Base-by-base conservation (phyloP, 768 basidiomycete species). In the Leccinellum albellum region DNA sequence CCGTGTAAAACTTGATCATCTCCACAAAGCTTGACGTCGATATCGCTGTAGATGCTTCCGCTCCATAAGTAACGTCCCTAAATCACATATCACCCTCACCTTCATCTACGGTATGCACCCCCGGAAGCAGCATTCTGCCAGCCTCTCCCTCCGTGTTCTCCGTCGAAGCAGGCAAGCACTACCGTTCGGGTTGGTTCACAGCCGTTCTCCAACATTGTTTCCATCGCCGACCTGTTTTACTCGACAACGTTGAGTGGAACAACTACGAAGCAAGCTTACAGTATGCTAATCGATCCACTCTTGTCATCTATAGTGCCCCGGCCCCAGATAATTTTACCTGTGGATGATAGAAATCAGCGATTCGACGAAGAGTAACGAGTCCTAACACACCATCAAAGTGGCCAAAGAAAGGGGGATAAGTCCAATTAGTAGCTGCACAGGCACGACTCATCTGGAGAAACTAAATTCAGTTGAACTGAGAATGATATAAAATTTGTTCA, bases 81-180 rank as follows among this genome's bases (percentile, higher is more conserved):
- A 53, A 29, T n/a, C n/a, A n/a, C 13, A 12, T 15, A 28, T 4
- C 13, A 12, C 12, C 65, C 81, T 64, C 64, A 86, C 87, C 78
- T 78, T 90, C 89, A 56, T 90, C 81, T 24, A 89, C 81, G 3
- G 88, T 88, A 68, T 90, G 89, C n/a, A 85, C 71, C 1, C 79
- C 78, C 26, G 67, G 64, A 50, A 70, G 71, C 24, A 75, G 61
- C 1, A 63, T 53, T 26, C 74, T 56, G 28, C 70, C 64, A 20
- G 67, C 70, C 0, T 67, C 65, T 51, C 37, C 85, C 85, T 54
- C 78, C 76, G 55, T 81, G 75, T 73, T 91, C 89, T 67, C 91
- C 91, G 62, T 91, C 90, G 60, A 89, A 91, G 1, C 91, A 87
- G 4, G 85, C 76, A 57, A 87, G 75, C 1, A 87, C 80, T 21